Evolutionary conservation across 345 rosid genomes (phyloP), one percentile per base, ranked within the genome.

Genomic region (Mercurialis annua): DNA sequence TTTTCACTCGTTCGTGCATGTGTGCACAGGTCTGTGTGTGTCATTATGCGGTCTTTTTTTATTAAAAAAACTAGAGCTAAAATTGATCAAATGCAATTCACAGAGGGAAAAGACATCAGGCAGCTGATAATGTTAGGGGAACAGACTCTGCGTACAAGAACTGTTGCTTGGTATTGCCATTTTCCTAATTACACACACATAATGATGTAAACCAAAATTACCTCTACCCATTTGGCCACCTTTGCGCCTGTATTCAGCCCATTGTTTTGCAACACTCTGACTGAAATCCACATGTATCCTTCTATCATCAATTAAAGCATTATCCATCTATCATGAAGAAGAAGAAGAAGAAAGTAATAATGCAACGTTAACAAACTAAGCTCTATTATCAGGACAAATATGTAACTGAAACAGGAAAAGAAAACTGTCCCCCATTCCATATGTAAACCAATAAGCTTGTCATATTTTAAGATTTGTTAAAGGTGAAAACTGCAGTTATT

Each of bases 241-340:
- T 78, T 77, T 91, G 67, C 83, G 85, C 74, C 85, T 76, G 78
- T 71, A 94, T 64, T 87, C 92, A 67, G 85, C 75, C 98, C 96
- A 91, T 66, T 86, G 90, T 74, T 82, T 89, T 54, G 99, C 71
- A 65, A 94, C 98, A 83, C 98, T 91, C 67, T 94, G 98, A 82
- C 99, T 94, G 66, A 94, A 94, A 80, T 91, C 98, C 55, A 91
- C 98, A 78, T 91, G 92, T 77, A 94, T 83, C 80, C 99, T 87
- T 82, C 99, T 81, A 79, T 94, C 99, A 62, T 94, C 99, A 65
- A 94, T 94, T 79, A 94, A 81, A 69, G 95, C 96, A 80, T 94
- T 94, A 76, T 91, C 96, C 97, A 94, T 91, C 97, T 90, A 83
- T 71, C 64, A 71, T 15, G 63, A 66, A 76, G 69, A 68, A 30